Conservation (phyloP, 768 basidiomycete species). For the Paxillus involutus region DNA sequence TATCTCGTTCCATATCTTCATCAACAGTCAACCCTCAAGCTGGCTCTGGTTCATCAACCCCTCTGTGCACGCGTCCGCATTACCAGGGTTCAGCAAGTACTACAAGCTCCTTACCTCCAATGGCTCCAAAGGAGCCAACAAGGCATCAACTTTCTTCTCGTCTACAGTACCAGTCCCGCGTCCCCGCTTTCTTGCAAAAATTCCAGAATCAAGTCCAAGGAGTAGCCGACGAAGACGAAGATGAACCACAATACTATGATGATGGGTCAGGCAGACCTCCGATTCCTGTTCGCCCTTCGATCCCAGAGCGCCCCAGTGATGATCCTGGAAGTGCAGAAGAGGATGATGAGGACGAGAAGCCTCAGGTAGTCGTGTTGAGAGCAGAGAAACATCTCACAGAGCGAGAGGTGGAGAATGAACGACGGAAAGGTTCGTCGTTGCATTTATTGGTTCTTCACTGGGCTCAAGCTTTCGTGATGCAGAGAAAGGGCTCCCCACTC, state of each 20-base stretch:
- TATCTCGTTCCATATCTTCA: no score
- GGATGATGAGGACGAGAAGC: conserved; percentile 73
- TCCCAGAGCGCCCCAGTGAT: conserved; percentile 64
- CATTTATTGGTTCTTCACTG: neutral
- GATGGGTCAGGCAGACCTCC: conserved; percentile 69
- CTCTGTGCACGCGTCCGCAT: no score
- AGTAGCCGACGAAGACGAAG: conserved; percentile 46
- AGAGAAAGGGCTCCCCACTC: conserved; percentile 64
- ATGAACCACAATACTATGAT: conserved; percentile 56
- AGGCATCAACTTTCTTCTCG: conserved; percentile 71
- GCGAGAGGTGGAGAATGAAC: conserved; percentile 75
- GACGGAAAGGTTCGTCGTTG: conserved; percentile 58
- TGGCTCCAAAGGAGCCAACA: conserved; percentile 61
- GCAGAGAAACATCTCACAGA: conserved; percentile 85
- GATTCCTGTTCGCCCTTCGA: conserved; percentile 72
- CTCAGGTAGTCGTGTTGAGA: conserved; percentile 86
- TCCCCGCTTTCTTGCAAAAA: conserved; percentile 65
- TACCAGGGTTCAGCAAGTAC: no score
- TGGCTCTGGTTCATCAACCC: no score
- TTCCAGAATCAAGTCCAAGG: conserved; percentile 66
- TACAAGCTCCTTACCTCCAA: conserved; percentile 3
- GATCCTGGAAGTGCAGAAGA: conserved; percentile 77
- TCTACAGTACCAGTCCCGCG: conserved; percentile 59
- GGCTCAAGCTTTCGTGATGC: conserved; percentile 3
- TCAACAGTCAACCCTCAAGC: no score